Evolutionary conservation across 2,329 filamentous ascomycete species (phyloP).

Genomic region (Phialocephala sp.): DNA sequence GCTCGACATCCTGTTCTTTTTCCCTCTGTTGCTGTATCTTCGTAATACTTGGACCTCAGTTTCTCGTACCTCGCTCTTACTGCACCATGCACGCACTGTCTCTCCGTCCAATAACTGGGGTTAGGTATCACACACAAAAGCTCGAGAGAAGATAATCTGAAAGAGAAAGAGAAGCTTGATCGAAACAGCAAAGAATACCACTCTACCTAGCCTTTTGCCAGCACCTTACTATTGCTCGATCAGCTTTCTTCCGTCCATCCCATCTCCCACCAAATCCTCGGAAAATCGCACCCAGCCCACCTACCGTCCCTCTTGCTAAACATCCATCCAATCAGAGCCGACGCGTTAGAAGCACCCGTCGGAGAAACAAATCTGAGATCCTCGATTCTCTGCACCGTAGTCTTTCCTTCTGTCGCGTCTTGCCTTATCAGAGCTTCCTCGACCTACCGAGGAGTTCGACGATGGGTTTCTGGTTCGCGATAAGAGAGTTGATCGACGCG

Average conservation of each 20-base stretch:
- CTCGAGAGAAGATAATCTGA: neutral
- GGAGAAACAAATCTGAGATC: conserved; percentile 12
- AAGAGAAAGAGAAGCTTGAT: neutral
- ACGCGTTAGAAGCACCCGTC: neutral
- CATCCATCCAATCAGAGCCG: neutral
- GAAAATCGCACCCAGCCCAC: neutral
- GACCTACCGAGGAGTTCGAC: conserved; percentile 4
- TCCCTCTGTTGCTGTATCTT: neutral
- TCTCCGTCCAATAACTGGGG: neutral
- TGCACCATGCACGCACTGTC: neutral
- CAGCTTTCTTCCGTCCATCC: neutral
- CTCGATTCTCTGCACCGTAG: neutral
- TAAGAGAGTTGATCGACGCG: neutral
- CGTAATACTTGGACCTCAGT: neutral
- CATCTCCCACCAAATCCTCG: conserved; percentile 3
- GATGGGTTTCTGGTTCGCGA: neutral
- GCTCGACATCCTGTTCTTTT: conserved; percentile 32
- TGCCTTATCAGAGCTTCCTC: neutral
- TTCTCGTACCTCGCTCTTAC: neutral
- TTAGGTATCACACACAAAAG: neutral
- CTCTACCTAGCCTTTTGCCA: neutral
- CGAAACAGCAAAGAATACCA: neutral
- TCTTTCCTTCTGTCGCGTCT: conserved; percentile 7
- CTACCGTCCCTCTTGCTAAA: neutral
- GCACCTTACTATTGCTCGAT: neutral